These are phyloP conservation scores for Voacanga thouarsii DNA, from an alignment of 257 asterid genomes.

Conservation along the genomic window DNA sequence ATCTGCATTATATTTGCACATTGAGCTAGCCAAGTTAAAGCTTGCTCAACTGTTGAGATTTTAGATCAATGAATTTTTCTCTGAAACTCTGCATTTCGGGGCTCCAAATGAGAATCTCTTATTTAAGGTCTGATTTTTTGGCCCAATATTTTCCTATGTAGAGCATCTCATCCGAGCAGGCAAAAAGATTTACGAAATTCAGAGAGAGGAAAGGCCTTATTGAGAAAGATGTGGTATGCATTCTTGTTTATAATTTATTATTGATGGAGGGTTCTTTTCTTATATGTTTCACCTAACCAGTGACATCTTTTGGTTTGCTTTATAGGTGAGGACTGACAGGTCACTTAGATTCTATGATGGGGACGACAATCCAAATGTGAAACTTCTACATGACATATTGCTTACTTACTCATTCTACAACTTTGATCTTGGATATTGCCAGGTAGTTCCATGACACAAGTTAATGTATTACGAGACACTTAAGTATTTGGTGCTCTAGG, in stretches of 20 bases:
- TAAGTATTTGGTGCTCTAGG: not conserved
- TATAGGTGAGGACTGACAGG: slow-evolving; percentile 96
- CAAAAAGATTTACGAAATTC: slow-evolving; percentile 85
- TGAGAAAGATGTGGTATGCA: slow-evolving; percentile 93
- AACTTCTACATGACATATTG: slow-evolving; percentile 79
- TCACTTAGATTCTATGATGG: slow-evolving; percentile 83
- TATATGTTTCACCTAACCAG: not conserved
- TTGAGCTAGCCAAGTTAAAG: not conserved
- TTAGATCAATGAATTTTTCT: not conserved
- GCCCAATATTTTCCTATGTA: slow-evolving; percentile 22
- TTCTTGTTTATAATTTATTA: not conserved
- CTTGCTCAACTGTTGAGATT: not conserved
- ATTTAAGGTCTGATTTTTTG: slow-evolving; percentile 12
- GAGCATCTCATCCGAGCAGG: slow-evolving; percentile 84
- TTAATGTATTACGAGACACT: not conserved
- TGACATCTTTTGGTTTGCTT: slow-evolving; percentile 20
- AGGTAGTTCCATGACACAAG: slow-evolving; percentile 43
- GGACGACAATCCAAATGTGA: slow-evolving; percentile 91
- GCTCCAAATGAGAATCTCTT: not conserved
- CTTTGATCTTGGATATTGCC: slow-evolving; percentile 99
- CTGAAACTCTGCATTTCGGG: not conserved
- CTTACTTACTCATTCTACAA: slow-evolving; percentile 96
- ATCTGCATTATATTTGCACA: not conserved
- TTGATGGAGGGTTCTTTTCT: not conserved
- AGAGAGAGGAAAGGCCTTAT: slow-evolving; percentile 97